Evolutionary conservation across 2,329 filamentous ascomycete genomes (phyloP), one percentile per base, ranked within the genome.

Genomic region (Pseudophaeomoniella oleicola): DNA sequence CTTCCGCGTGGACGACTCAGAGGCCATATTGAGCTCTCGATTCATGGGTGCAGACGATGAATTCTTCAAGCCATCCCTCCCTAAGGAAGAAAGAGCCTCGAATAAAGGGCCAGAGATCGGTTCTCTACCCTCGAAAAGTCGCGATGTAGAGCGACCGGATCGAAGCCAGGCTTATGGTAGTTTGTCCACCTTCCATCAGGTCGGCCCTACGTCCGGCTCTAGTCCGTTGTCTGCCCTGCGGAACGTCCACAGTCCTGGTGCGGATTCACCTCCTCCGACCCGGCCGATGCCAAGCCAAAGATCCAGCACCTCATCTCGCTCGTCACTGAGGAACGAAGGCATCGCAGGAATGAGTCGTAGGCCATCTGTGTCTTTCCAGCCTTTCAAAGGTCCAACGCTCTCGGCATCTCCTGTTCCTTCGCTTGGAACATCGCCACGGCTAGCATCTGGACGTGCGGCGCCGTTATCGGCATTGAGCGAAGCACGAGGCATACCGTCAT

Each of bases 361-460:
- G 37, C 78, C 82, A 4, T 94, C 85, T 0, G 74, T 94, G 15
- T 92, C 84, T 1, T 94, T 94, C 50, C 84, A 92, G 48, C 87
- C 88, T 0, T 98, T 98, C 65, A 98, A 98, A 58, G 84, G 87
- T 11, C 88, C 88, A 9, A 92, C 88, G 2, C 66, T 96, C n/a
- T 93, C 87, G 2, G 85, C 82, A 3, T 94, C 87, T 3, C 88
- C 87, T 13, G 61, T 66, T 30, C 59, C 69, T 30, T 56, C 59
- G 4, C 40, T 62, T 10, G 64, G 64, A n/a, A 60, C 62, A 4
- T 75, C 70, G 5, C 71, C 71, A 18, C 62, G 68, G 41, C 66
- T 60, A 16, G 63, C 62, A 2, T 46, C 64, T 16, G 56, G 58
- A 37, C 58, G 63, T 39, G 46, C 55, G 3, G 54, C 56, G 14